Base-by-base conservation (phyloP, 148 eudicot species). In the Selenicereus undatus region DNA sequence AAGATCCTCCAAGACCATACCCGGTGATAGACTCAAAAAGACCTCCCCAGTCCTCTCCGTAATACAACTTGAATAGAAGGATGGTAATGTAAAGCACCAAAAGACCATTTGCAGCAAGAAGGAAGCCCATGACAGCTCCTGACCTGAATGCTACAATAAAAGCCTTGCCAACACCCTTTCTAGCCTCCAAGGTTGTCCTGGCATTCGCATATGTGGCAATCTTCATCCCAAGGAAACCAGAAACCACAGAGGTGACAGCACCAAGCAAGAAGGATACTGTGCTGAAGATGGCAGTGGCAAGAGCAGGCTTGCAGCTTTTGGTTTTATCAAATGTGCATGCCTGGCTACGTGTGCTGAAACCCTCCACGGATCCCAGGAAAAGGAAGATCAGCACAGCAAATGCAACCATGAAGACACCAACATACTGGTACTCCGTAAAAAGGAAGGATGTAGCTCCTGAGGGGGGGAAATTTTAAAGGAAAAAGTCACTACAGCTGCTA, bases 221-320 rank as follows among this genome's bases (percentile, higher is more conserved):
- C 85, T 94, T 95, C 98, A 95, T 95, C 69, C 98, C 98, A 79
- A 95, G 94, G 84, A 95, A 95, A n/a, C 98, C 98, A 70, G 98
- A 94, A 76, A 89, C 80, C 54, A 94, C 85, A 62, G 98, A 92
- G 10, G 98, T 92, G 77, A 94, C 36, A 22, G 89, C 97, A 72
- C 98, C 98, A 79, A 94, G 98, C 84, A 94, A 69, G 83, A 94
- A 94, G 76, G 98, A 73, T 42, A 92, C 74, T 39, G 98, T 94
- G 87, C 98, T 94, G 86, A 94, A 94, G 85, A 82, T 27, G 76
- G 98, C 98, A 54, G 98, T 94, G 69, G 92, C 92, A 77, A 94
- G 93, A 77, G 98, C 97, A 27, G 98, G 98, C 86, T 94, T 92
- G 90, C 98, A 95, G 78, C 54, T 77, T 79, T 76, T 93, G 83